These are phyloP conservation scores for Cryptosporidium andersoni DNA, from an alignment of 169 alveolate species.

Conservation along the genomic window DNA sequence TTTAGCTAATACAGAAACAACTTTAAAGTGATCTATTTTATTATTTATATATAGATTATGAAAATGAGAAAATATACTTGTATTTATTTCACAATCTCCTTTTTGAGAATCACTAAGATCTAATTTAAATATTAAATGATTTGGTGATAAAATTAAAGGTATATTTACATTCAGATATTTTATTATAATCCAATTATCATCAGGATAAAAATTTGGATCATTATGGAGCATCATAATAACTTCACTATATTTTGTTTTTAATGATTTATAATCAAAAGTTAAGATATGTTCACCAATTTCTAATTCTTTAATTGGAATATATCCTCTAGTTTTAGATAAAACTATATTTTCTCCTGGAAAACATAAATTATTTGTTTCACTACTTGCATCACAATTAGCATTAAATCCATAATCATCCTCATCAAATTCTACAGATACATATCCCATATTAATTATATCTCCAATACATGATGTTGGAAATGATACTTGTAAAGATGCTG, in stretches of 20 bases:
- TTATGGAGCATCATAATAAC: constrained; percentile 57
- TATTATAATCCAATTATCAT: constrained; percentile 51
- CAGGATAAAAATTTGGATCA: constrained; percentile 8
- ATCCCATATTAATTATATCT: constrained; percentile 46
- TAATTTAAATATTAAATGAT: constrained; percentile 40
- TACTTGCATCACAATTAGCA: constrained; percentile 53
- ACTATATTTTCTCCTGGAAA: constrained; percentile 49
- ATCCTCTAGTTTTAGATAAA: constrained; percentile 21
- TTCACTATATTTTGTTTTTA: constrained; percentile 21
- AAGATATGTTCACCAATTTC: constrained; percentile 21
- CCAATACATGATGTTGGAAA: constrained; percentile 67
- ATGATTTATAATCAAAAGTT: constrained; percentile 20
- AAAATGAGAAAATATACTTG: not conserved
- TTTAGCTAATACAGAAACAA: constrained; percentile 32
- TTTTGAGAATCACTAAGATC: constrained; percentile 33
- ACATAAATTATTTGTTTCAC: constrained; percentile 56
- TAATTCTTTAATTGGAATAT: constrained; percentile 24
- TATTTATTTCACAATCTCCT: constrained; percentile 6
- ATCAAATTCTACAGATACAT: constrained; percentile 28
- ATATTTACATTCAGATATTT: constrained; percentile 13
- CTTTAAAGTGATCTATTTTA: not conserved
- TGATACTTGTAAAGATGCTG: constrained; percentile 24
- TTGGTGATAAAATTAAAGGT: constrained; percentile 49
- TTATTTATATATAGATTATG: not conserved
- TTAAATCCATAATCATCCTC: constrained; percentile 66